These are phyloP conservation scores for Spirogloea muscicola DNA, from an alignment of 139 green algal genomes.

Conservation along the genomic window DNA sequence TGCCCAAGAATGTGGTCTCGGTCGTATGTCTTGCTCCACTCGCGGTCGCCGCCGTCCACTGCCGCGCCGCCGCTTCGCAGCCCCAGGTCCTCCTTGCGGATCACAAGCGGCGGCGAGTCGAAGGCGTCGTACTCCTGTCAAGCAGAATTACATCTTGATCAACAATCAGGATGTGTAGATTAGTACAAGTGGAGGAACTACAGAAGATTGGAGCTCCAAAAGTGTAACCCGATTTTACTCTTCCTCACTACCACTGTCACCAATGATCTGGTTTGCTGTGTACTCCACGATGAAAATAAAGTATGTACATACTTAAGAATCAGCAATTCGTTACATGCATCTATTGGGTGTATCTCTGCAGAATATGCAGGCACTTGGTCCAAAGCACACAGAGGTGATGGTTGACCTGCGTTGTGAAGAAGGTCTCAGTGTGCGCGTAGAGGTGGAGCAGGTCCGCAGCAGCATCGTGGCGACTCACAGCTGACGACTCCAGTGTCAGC, in stretches of 20 bases:
- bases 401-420: constrained; percentile 37
- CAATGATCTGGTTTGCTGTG: no score
- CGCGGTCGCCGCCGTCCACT: not conserved
- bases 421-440: constrained; percentile 43
- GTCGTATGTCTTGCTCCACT: constrained; percentile 38
- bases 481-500: not conserved
- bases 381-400: not conserved
- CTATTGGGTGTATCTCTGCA: not conserved
- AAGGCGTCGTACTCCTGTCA: constrained; percentile 27
- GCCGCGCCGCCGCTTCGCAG: not conserved
- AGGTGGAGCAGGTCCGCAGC: constrained; percentile 51
- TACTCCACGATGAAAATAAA: no score
- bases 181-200: not conserved
- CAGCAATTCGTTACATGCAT: not conserved
- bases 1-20: constrained; percentile 36
- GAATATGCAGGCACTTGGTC: constrained; percentile 7
- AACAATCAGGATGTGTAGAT: not conserved
- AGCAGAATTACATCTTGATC: not conserved
- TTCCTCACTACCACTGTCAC: not conserved
- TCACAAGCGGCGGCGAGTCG: constrained; percentile 29
- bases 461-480: constrained; percentile 36
- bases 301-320: not conserved
- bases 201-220: not conserved
- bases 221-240: not conserved
- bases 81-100: constrained; percentile 18